Evolutionary conservation across 2,329 filamentous ascomycete genomes (phyloP), one percentile per base, ranked within the genome.

Genomic region (Colletotrichum gigasporum): DNA sequence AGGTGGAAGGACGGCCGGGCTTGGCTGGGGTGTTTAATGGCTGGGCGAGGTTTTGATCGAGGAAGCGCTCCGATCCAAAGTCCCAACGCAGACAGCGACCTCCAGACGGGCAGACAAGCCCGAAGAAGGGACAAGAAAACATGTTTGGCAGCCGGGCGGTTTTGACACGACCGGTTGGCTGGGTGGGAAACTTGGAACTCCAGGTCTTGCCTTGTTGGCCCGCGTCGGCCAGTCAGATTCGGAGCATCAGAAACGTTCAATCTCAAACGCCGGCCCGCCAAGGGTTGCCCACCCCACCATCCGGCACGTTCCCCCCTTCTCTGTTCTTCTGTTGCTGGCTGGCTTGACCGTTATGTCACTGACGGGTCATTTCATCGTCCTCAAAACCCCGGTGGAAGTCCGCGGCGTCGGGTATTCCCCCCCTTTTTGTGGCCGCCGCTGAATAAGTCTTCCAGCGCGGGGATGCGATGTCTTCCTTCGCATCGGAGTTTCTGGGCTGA

Each of bases 181-280:
- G 44, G 44, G 34, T 41, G 41, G 45, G 48, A 42, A 48, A 50
- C 56, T 20, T 42, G 47, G 41, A 41, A 47, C 26, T 47, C 47
- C 48, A 54, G 50, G 48, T 41, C 18, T 30, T 39, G 55, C 18
- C 24, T 45, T 32, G 48, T 28, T 45, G 37, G 12, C n/a, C 37
- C 45, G 44, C 11, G 35, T 16, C 54, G 18, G 37, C 60, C 55
- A 60, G 55, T 64, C 61, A 61, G 47, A 35, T 64, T 64, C 56
- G 61, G 48, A 44, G 56, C 48, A 42, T 50, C 61, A 64, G 61
- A 64, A 64, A 64, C 61, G 48, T 64, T 64, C 56, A 61, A 64
- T 54, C 56, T 61, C 48, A 64, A 64, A 64, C 61, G 56, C 56
- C 56, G 48, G 56, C 56, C 61, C 56, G 56, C 48, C 61, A 61